These are phyloP conservation scores for Rhododendron griersonianum DNA, from an alignment of 148 eudicot genomes.

Conservation along the genomic window DNA sequence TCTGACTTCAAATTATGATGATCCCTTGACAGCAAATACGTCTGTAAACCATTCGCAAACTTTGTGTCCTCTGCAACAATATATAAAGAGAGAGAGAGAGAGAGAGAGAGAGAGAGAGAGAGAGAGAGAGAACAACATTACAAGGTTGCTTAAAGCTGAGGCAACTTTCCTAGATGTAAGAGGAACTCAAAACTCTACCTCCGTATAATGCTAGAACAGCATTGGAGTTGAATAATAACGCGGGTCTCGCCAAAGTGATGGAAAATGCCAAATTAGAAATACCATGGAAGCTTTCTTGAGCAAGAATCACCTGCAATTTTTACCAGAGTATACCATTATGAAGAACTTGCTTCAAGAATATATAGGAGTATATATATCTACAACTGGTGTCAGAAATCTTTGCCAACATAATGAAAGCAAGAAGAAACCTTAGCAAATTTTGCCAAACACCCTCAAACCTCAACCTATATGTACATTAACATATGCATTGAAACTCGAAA, in stretches of 20 bases:
- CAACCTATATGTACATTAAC: background rate
- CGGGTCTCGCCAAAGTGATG: conserved; percentile 65
- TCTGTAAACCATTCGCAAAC: conserved; percentile 47
- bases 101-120: background rate
- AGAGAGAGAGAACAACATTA: background rate
- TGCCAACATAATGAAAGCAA: background rate
- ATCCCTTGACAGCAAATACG: conserved; percentile 67
- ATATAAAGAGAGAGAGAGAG: background rate
- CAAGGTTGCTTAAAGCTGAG: background rate
- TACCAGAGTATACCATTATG: background rate
- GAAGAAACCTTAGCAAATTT: background rate
- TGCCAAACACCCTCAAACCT: background rate
- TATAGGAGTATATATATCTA: background rate
- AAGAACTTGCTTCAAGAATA: background rate
- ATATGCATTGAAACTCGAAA: background rate
- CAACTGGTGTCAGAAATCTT: background rate
- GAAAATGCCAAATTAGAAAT: conserved; percentile 58
- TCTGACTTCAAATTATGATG: conserved; percentile 56
- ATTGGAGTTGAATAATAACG: conserved; percentile 50
- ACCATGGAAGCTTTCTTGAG: conserved; percentile 63
- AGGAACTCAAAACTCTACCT: conserved; percentile 31
- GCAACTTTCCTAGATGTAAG: background rate
- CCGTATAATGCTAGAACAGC: conserved; percentile 47
- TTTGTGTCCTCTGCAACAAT: conserved; percentile 42
- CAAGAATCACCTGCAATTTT: conserved; percentile 51